Evolutionary conservation across 257 asterid species (phyloP), one percentile per base, ranked within the genome.

Genomic region (Solanum gandarillasii): DNA sequence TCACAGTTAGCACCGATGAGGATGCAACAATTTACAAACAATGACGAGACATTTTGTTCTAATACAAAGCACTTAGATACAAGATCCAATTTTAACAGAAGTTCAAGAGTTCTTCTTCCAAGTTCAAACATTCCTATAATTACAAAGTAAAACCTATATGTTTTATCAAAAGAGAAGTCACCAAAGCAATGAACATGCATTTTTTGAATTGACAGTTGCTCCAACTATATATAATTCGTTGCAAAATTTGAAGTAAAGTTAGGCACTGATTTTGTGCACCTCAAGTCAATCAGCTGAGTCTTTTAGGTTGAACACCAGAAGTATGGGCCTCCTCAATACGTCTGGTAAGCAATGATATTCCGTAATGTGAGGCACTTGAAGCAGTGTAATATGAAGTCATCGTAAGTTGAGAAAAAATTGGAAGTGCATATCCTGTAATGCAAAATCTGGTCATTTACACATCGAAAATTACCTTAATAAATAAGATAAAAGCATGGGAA

Each of bases 371-470:
- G 87, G 95, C 93, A 88, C 98, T 95, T 90, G 98, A 95, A 72
- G 98, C 92, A 88, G 96, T 94, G 79, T 94, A 95, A 81, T 96
- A 96, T 82, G 99, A 94, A 75, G 96, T 90, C 91, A 95, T 94
- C 6, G 93, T 91, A 87, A 96, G 94, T 88, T 95, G 99, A 43
- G 98, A 82, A 89, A 96, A 94, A 90, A 84, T 89, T 12, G 99
- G 99, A 88, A 96, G 94, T 67, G 95, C 95, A 89, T 90, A 94
- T 39, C 96, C 99, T 95, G 96, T 82, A 88, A 86, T 70, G 68
- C 70, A 83, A 12, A 78, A 78, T 78, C 34, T 78, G 23, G 84
- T 41, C 36, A 41, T 12, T 39, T 39, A 76, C 60, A 76, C 35
- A n/a, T 7, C 1, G 14, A 39, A 39, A n/a, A 76, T 38, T 72